Conservation (phyloP, 192 early-diverging fungal genomes). For the Backusella mclennaniae region DNA sequence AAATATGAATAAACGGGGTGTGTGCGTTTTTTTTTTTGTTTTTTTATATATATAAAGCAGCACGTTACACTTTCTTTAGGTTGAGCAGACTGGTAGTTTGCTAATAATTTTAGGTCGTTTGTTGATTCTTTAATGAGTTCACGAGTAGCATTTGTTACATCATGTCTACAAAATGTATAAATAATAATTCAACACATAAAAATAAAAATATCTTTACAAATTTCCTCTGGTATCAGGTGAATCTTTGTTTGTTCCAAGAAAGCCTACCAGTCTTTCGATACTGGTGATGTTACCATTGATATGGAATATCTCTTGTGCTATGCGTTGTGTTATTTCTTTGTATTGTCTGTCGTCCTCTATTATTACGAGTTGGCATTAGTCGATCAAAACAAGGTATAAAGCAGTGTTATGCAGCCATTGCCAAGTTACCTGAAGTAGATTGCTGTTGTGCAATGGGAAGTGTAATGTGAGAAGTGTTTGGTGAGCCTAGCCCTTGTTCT, state of each 20-base stretch:
- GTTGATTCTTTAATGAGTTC: slow-evolving; percentile 79
- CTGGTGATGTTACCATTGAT: slow-evolving; percentile 84
- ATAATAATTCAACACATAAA: too few species aligned
- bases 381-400: too few species aligned
- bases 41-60: not conserved
- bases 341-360: slow-evolving; percentile 46
- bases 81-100: slow-evolving; percentile 47
- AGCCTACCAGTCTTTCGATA: slow-evolving; percentile 77
- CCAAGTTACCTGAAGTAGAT: not conserved
- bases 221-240: slow-evolving; percentile 70
- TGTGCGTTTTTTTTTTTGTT: too few species aligned
- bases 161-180: slow-evolving; percentile 46
- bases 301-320: slow-evolving; percentile 82
- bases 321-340: slow-evolving; percentile 56
- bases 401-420: too few species aligned
- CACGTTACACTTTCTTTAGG: slow-evolving; percentile 23
- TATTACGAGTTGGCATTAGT: not conserved
- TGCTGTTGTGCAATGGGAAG: not conserved
- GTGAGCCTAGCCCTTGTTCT: slow-evolving; percentile 6
- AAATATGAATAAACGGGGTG: not conserved
- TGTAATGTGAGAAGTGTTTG: not conserved
- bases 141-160: slow-evolving; percentile 77
- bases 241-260: slow-evolving; percentile 76
- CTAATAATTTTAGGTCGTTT: slow-evolving; percentile 71
- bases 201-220: slow-evolving; percentile 50